Percentiles rank a stretch among this genome's conserved stretches.
Evolutionary conservation across 2,329 filamentous ascomycete species (phyloP).

Genomic region (Neonectria punicea): DNA sequence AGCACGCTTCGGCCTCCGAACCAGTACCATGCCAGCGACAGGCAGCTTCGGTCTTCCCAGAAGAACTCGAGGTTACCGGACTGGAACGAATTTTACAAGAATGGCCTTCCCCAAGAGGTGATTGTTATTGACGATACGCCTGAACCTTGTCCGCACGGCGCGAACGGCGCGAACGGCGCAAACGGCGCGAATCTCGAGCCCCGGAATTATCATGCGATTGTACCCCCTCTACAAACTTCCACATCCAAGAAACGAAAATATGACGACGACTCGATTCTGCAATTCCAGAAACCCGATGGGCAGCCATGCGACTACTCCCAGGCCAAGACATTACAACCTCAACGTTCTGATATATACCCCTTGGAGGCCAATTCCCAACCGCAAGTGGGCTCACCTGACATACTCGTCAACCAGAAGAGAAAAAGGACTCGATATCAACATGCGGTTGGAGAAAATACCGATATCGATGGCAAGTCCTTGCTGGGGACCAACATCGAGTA

Average conservation of each 20-base stretch:
- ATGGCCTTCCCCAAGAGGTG: conserved; percentile 84
- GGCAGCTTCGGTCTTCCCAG: not conserved
- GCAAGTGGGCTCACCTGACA: not conserved
- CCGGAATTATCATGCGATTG: not conserved
- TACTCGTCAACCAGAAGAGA: conserved; percentile 3
- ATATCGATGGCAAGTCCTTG: not conserved
- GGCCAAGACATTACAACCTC: not conserved
- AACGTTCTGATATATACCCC: not conserved
- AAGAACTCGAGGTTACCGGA: conserved; percentile 60
- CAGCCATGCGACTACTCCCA: not conserved
- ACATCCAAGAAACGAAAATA: conserved; percentile 1
- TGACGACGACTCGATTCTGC: not conserved
- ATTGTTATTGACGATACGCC: conserved; percentile 85
- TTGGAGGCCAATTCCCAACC: not conserved
- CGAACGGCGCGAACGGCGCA: not conserved
- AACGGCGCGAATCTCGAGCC: not conserved
- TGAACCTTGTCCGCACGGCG: conserved; percentile 50
- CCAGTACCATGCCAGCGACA: not conserved
- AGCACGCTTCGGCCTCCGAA: not conserved
- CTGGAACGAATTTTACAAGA: conserved; percentile 85
- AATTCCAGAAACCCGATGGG: not conserved
- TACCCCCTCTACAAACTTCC: not conserved
- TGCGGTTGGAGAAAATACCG: not conserved
- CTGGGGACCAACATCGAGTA: conserved; percentile 2
- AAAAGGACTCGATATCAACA: conserved; percentile 3